These are phyloP conservation scores for Cladosporium sp. DNA, from an alignment of 2,329 filamentous ascomycete genomes.

Conservation along the genomic window DNA sequence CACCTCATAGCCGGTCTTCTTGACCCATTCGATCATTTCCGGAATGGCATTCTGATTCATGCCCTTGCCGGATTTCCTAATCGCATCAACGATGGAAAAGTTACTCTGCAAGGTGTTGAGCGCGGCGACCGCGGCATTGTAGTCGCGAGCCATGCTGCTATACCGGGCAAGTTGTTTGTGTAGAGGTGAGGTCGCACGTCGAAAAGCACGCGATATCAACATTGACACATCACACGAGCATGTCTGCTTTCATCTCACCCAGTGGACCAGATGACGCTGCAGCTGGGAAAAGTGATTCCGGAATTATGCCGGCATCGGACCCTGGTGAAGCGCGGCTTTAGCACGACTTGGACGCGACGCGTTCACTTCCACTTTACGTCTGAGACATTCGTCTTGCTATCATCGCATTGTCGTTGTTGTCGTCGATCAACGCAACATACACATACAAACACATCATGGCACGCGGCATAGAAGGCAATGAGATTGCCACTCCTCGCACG, in stretches of 20 bases:
- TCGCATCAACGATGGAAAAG: constrained; percentile 69
- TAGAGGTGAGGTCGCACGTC: constrained; percentile 7
- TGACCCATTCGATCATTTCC: constrained; percentile 76
- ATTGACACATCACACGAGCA: constrained; percentile 12
- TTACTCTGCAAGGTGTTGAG: constrained; percentile 79
- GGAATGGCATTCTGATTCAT: constrained; percentile 74
- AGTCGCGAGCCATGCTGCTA: constrained; percentile 21
- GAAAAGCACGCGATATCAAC: constrained; percentile 8
- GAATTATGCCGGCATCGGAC: neutral
- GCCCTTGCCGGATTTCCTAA: constrained; percentile 67
- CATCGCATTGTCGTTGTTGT: neutral
- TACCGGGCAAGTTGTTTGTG: constrained; percentile 1
- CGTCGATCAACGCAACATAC: neutral
- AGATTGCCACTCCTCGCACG: constrained; percentile 41
- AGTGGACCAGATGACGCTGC: neutral
- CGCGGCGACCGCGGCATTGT: constrained; percentile 61
- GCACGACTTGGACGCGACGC: neutral
- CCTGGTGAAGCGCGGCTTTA: neutral
- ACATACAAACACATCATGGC: constrained; percentile 32
- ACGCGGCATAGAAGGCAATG: constrained; percentile 44
- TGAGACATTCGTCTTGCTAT: constrained; percentile 2
- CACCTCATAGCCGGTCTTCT: constrained; percentile 70
- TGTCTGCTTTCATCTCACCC: neutral
- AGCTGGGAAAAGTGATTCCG: neutral
- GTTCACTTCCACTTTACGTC: neutral